Base-by-base conservation (phyloP, 176 grass and related monocot genomes). In the Carex parvula region DNA sequence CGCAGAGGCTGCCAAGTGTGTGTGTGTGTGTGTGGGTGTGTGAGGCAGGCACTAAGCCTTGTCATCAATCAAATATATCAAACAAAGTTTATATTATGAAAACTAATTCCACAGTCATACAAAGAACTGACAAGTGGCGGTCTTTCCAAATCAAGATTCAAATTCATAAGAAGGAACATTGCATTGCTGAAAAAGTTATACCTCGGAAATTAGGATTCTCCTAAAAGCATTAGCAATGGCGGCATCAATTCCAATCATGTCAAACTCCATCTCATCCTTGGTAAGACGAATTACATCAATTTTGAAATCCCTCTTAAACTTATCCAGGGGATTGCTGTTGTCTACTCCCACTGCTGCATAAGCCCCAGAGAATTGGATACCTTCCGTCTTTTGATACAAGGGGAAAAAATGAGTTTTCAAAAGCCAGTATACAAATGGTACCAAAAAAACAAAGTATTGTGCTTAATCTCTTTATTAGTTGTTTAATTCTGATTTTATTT, bases 161-260 rank as follows among this genome's bases (percentile, higher is more conserved):
- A 44, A 70, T 44, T 18, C 17, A 70, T 44, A 44, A 33, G 17
- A 37, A 46, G 37, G 6, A 42, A 35, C 64, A 67, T 67, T 35
- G 62, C 22, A 67, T 35, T 30, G 64, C 12, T 67, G 41, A 54
- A 44, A 85, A 82, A 58, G n/a, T 29, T 72, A 65, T 84, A 98
- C 95, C 95, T 98, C 92, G 26, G 91, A 60, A 12, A 95, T 98
- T 32, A 98, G 92, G 57, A 98, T 95, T 81, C 92, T 89, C 18
- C 92, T 76, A 62, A 98, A 93, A 79, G 95, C 91, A 90, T 98
- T 98, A 71, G 84, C 92, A 72, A 98, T 86, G 0, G 92, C 92
- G 72, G 88, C 92, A 93, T 98, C 92, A 86, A 93, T 64, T 69
- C 92, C 92, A 87, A 98, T 90, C 88, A 98, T 95, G 91, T 98